Conservation (phyloP, 106 monocot genomes). For the Narthecium ossifragum region DNA sequence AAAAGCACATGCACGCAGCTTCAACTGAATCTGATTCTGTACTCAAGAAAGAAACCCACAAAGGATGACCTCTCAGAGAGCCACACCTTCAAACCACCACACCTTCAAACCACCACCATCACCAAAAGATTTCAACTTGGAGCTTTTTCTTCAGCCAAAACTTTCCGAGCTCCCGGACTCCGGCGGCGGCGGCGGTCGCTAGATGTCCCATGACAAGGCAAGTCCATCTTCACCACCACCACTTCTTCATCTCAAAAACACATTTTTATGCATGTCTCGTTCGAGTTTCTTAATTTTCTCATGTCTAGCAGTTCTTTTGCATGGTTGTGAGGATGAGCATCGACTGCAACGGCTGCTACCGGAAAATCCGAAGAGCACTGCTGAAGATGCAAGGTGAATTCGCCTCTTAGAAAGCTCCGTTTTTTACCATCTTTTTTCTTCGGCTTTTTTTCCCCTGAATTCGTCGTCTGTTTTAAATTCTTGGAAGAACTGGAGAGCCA, state of each 20-base stretch:
- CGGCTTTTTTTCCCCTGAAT: no score
- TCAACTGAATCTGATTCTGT: slow-evolving; percentile 28
- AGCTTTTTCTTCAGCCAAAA: neutral
- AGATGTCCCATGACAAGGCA: slow-evolving; percentile 47
- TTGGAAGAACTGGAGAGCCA: slow-evolving; percentile 76
- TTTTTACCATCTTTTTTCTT: neutral
- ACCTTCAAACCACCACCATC: no score
- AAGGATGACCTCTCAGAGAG: slow-evolving; percentile 15
- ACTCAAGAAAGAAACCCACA: neutral
- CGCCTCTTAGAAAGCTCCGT: neutral
- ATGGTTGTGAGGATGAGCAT: slow-evolving; percentile 91
- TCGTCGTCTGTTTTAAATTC: neutral
- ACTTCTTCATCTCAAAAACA: neutral
- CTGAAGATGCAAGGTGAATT: slow-evolving; percentile 65
- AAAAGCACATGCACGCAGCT: neutral
- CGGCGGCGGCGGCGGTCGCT: no score
- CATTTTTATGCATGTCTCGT: neutral
- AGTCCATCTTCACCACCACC: neutral
- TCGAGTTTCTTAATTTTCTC: neutral
- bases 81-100: no score
- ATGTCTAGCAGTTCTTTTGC: slow-evolving; percentile 42
- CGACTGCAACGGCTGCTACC: slow-evolving; percentile 84
- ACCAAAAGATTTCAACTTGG: neutral
- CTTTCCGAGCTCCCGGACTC: no score
- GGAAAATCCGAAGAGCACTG: slow-evolving; percentile 57